phyloP scores from a whole-genome alignment of 345 rosid species.

The Salix purpurea region DNA sequence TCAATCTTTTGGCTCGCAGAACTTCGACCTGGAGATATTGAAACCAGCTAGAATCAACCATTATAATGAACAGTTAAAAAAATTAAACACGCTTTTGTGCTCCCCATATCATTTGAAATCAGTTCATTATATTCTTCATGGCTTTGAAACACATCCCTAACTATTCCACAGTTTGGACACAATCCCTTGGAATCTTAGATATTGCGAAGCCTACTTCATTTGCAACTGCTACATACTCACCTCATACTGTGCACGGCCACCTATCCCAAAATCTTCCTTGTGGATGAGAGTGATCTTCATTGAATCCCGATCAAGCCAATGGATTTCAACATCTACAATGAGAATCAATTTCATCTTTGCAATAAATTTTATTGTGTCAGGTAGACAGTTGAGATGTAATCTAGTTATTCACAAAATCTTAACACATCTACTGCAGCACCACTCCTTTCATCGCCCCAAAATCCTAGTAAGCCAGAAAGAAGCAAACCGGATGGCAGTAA shows the following conservation, averaged over 20 bases:
- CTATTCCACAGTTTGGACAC: too few relatives aligned
- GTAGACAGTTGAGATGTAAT: neutral
- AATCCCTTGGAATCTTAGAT: neutral
- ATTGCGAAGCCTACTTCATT: neutral
- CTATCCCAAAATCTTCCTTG: conserved; percentile 60
- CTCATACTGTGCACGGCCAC: conserved; percentile 57
- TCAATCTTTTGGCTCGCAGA: conserved; percentile 40
- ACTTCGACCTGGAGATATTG: conserved; percentile 49
- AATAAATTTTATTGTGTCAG: neutral
- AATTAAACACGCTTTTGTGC: too few relatives aligned
- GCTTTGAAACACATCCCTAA: too few relatives aligned
- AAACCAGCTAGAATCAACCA: conserved; percentile 5
- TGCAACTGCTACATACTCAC: conserved; percentile 25
- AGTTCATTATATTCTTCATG: too few relatives aligned
- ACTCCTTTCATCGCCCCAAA: neutral
- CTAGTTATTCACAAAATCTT: neutral
- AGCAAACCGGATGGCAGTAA: neutral
- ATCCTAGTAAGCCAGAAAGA: neutral
- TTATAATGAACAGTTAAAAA: neutral
- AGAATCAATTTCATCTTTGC: neutral
- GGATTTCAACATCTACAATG: conserved; percentile 63
- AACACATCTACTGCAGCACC: neutral
- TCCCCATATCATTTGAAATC: neutral
- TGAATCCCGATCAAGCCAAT: conserved; percentile 43
- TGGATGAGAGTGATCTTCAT: conserved; percentile 42